These are phyloP conservation scores for Vaccinium corymbosum DNA, from an alignment of 148 eudicot genomes.

Conservation along the genomic window DNA sequence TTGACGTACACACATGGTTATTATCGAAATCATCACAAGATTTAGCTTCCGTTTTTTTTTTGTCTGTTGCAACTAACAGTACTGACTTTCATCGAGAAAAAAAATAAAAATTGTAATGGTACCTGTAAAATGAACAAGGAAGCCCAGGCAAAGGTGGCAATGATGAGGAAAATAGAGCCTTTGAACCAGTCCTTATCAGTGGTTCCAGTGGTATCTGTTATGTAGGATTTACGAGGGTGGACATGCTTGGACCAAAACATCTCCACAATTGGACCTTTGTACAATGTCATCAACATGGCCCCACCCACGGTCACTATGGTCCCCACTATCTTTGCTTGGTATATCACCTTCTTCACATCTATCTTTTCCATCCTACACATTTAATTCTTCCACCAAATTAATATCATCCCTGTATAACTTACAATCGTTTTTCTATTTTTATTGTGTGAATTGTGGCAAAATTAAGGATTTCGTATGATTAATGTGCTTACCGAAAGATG, in stretches of 20 bases:
- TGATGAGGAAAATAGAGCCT: constrained; percentile 76
- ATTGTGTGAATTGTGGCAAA: background rate
- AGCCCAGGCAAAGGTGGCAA: constrained; percentile 91
- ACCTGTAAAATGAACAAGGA: constrained; percentile 68
- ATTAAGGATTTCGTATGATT: background rate
- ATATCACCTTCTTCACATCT: constrained; percentile 63
- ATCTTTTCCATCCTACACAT: constrained; percentile 76
- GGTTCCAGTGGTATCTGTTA: constrained; percentile 24
- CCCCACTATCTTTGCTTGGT: constrained; percentile 88
- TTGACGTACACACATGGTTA: background rate
- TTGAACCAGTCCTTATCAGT: constrained; percentile 68
- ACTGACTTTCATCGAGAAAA: too few relatives aligned
- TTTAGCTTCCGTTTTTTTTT: too few relatives aligned
- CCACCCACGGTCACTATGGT: constrained; percentile 87
- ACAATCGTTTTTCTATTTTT: background rate
- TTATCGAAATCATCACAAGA: too few relatives aligned
- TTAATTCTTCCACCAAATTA: background rate
- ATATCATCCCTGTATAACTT: too few relatives aligned
- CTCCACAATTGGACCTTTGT: constrained; percentile 66
- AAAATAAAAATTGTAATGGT: background rate
- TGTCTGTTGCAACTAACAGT: too few relatives aligned
- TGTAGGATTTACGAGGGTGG: constrained; percentile 28
- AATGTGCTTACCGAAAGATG: constrained; percentile 51
- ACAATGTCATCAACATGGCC: constrained; percentile 95
- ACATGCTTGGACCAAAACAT: constrained; percentile 50